Evolutionary conservation across 805 yeast species (phyloP).

Genomic region (Wickerhamomyces chaumierensis): DNA sequence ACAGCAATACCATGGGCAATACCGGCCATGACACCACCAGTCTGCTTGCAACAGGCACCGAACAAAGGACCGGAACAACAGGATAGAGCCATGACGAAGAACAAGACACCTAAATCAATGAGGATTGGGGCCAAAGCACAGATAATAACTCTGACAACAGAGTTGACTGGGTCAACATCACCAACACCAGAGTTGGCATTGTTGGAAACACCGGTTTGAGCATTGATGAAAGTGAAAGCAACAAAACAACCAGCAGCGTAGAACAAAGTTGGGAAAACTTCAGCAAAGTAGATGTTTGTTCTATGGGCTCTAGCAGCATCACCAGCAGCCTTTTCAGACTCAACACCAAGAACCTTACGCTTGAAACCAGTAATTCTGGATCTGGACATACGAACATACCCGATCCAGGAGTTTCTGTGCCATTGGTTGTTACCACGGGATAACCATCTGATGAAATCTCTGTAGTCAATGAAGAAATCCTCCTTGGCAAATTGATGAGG

Average conservation of each 20-base stretch:
- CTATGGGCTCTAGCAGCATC: conserved; percentile 78
- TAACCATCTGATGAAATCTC: conserved; percentile 85
- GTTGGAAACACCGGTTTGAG: background rate
- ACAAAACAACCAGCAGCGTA: conserved; percentile 73
- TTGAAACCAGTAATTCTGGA: conserved; percentile 82
- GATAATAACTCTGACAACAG: conserved; percentile 59
- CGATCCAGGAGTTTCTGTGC: conserved; percentile 87
- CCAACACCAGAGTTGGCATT: conserved; percentile 72
- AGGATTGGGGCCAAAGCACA: conserved; percentile 88
- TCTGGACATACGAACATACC: conserved; percentile 71
- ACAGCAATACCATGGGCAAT: conserved; percentile 95
- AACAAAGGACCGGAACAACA: conserved; percentile 97
- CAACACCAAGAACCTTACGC: conserved; percentile 60
- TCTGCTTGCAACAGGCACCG: conserved; percentile 91
- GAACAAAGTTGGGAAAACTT: conserved; percentile 56
- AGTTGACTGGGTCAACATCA: conserved; percentile 44
- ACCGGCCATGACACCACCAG: conserved; percentile 91
- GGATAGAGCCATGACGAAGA: conserved; percentile 67
- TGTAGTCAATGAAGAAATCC: conserved; percentile 92
- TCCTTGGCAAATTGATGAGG: conserved; percentile 97
- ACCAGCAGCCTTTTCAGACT: conserved; percentile 75
- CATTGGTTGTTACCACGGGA: conserved; percentile 85
- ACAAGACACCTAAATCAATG: conserved; percentile 77
- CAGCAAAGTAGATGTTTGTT: conserved; percentile 59
- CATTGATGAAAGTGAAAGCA: conserved; percentile 68